Percentiles rank a stretch among this genome's conserved stretches.
Evolutionary conservation across 2,329 filamentous ascomycete species (phyloP).

Genomic region (Fusarium sp.): DNA sequence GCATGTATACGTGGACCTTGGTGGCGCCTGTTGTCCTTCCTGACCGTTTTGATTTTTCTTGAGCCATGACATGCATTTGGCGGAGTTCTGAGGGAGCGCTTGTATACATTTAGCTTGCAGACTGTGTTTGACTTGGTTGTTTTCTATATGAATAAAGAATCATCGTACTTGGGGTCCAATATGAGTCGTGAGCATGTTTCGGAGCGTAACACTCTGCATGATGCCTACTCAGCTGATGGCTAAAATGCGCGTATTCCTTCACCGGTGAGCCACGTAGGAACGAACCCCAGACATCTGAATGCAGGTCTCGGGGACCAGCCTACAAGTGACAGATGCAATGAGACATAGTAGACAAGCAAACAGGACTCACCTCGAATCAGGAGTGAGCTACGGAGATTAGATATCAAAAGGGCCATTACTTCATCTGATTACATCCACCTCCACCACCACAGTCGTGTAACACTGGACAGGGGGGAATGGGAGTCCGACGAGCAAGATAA

Average conservation of each 20-base stretch:
- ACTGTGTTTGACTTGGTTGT: conserved; percentile 8
- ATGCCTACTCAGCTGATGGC: conserved; percentile 18
- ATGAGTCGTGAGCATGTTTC: neutral
- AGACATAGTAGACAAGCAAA: neutral
- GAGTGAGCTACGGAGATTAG: conserved; percentile 12
- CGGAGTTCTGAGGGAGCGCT: conserved; percentile 33
- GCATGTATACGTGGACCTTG: conserved; percentile 92
- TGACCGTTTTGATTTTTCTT: conserved; percentile 80
- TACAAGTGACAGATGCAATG: conserved; percentile 24
- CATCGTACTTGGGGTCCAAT: neutral
- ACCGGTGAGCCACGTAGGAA: conserved; percentile 24
- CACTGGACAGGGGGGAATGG: conserved; percentile 11
- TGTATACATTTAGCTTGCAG: conserved; percentile 22
- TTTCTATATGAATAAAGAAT: conserved; percentile 14
- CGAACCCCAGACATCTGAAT: conserved; percentile 14
- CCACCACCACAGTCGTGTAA: conserved; percentile 18
- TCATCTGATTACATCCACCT: conserved; percentile 7
- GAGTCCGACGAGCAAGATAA: conserved; percentile 2
- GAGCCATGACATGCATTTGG: conserved; percentile 19
- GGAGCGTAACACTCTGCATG: neutral
- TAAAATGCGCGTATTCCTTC: conserved; percentile 3
- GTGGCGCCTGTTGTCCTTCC: conserved; percentile 87
- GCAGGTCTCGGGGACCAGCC: conserved; percentile 32
- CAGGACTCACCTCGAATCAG: neutral
- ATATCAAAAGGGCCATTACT: conserved; percentile 12